Percentiles rank a stretch among this genome's conserved stretches.
These are phyloP conservation scores for Synchytrium microbalum DNA, from an alignment of 371 early-diverging fungal genomes.

Conservation along the genomic window DNA sequence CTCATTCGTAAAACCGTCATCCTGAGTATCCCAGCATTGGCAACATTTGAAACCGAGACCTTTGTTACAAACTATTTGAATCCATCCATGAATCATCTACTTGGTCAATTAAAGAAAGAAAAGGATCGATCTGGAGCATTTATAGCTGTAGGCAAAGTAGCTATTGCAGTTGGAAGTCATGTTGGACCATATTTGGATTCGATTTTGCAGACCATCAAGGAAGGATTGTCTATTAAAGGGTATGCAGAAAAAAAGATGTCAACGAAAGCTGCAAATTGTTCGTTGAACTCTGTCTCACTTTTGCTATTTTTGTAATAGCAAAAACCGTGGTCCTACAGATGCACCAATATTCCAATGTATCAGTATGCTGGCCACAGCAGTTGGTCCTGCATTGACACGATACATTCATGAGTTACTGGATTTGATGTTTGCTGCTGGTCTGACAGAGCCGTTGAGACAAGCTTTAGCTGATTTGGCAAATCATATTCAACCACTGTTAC, in stretches of 20 bases:
- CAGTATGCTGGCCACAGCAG: slow-evolving; percentile 78
- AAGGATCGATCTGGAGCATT: slow-evolving; percentile 73
- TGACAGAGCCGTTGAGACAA: slow-evolving; percentile 72
- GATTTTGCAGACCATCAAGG: slow-evolving; percentile 63
- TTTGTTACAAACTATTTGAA: slow-evolving; percentile 71
- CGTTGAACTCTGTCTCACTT: slow-evolving; percentile 8
- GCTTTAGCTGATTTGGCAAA: slow-evolving; percentile 73
- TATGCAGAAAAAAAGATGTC: slow-evolving; percentile 12
- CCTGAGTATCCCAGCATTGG: slow-evolving; percentile 71
- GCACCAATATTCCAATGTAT: slow-evolving; percentile 76
- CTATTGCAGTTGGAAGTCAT: slow-evolving; percentile 70
- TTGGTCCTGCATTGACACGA: slow-evolving; percentile 78
- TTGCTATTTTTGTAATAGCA: slow-evolving; percentile 21
- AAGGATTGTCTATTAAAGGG: slow-evolving; percentile 51
- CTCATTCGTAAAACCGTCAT: slow-evolving; percentile 81
- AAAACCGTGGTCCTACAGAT: slow-evolving; percentile 39
- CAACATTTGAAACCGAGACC: slow-evolving; percentile 67
- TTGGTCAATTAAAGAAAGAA: slow-evolving; percentile 68
- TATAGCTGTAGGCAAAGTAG: slow-evolving; percentile 77
- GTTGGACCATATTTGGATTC: slow-evolving; percentile 76
- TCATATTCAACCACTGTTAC: slow-evolving; percentile 73
- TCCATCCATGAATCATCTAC: slow-evolving; percentile 65
- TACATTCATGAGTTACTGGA: slow-evolving; percentile 83
- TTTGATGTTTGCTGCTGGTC: slow-evolving; percentile 81
- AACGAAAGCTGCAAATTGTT: neutral